These are phyloP conservation scores for Canavalia gladiata DNA, from an alignment of 306 rosid genomes.

Conservation along the genomic window DNA sequence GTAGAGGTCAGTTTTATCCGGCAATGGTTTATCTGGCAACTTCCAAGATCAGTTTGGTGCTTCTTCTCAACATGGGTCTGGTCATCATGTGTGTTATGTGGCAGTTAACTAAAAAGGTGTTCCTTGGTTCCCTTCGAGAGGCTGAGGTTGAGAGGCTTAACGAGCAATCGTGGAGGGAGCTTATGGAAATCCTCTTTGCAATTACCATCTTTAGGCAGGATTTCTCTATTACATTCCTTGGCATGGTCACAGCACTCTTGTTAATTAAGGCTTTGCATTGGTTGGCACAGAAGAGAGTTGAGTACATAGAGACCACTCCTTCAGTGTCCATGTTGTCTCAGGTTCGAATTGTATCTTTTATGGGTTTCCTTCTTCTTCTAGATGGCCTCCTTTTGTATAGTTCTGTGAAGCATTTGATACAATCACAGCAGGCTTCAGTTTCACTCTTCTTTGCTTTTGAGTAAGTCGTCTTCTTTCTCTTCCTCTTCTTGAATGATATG, in stretches of 20 bases:
- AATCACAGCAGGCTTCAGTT: constrained; percentile 83
- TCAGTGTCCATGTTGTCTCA: constrained; percentile 83
- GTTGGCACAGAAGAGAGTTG: constrained; percentile 98
- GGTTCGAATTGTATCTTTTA: constrained; percentile 90
- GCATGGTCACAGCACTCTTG: constrained; percentile 86
- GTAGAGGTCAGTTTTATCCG: constrained; percentile 96
- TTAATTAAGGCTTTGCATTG: constrained; percentile 95
- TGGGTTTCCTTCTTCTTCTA: constrained; percentile 85
- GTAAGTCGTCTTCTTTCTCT: constrained; percentile 65
- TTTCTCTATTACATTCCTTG: constrained; percentile 90
- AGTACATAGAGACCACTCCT: constrained; percentile 98
- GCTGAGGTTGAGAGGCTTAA: constrained; percentile 99
- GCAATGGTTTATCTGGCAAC: constrained; percentile 96
- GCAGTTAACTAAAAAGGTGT: constrained; percentile 85
- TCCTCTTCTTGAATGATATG: constrained; percentile 28
- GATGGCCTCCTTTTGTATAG: constrained; percentile 82
- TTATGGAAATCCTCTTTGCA: constrained; percentile 98
- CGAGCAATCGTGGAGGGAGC: constrained; percentile 98
- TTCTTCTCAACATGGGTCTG: constrained; percentile 96
- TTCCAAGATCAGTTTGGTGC: constrained; percentile 94
- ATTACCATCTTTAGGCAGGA: constrained; percentile 97
- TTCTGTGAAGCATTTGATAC: constrained; percentile 70
- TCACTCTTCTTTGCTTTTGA: constrained; percentile 94
- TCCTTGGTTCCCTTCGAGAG: constrained; percentile 94
- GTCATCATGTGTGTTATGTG: constrained; percentile 88